Evolutionary conservation across 345 rosid species (phyloP).

Genomic region (Brassica napus): DNA sequence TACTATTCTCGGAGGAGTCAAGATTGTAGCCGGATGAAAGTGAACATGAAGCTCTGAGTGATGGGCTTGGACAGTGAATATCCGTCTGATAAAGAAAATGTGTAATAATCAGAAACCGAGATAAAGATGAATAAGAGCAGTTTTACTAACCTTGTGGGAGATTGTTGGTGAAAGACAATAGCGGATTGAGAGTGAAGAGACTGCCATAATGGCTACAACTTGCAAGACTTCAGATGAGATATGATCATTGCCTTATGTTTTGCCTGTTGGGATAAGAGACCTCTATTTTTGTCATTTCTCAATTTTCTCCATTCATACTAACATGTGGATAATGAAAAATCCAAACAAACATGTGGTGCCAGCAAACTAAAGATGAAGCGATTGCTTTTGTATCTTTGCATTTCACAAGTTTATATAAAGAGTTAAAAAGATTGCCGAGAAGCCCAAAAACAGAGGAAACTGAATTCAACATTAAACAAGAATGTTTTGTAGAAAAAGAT

Average conservation of each 20-base stretch:
- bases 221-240: too few species aligned
- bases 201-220: constrained; percentile 47
- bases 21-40: constrained; percentile 28
- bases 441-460: background rate
- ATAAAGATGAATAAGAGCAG: background rate
- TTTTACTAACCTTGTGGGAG: constrained; percentile 48
- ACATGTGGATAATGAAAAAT: constrained; percentile 8
- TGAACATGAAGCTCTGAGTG: constrained; percentile 36
- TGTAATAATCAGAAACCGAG: background rate
- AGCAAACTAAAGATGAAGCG: background rate
- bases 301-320: background rate
- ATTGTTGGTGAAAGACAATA: constrained; percentile 47
- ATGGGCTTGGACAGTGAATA: constrained; percentile 33
- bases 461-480: constrained; percentile 10
- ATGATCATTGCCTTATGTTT: too few species aligned
- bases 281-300: background rate
- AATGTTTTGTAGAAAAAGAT: constrained; percentile 13
- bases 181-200: constrained; percentile 53
- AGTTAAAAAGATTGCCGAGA: background rate
- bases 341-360: constrained; percentile 5
- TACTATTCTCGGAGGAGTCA: constrained; percentile 47
- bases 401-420: background rate
- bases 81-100: constrained; percentile 43
- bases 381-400: background rate
- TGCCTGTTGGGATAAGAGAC: constrained; percentile 23